These are phyloP conservation scores for Globisporangium yorkense DNA, from an alignment of 352 stramenopile species.

Conservation along the genomic window DNA sequence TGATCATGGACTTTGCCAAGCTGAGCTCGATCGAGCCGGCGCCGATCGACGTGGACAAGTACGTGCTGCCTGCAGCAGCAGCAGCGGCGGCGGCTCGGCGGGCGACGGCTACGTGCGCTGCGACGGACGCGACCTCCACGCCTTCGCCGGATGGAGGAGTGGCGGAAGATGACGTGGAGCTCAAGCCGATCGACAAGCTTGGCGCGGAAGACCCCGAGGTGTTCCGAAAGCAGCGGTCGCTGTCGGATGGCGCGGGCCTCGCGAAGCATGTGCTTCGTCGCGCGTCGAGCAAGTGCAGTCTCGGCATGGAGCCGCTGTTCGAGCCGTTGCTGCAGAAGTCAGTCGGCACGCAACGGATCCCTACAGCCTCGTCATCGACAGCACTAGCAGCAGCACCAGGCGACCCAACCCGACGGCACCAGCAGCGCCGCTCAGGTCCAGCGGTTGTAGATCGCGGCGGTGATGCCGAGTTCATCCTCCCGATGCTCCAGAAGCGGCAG, in stretches of 20 bases:
- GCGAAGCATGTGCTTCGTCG: slow-evolving; percentile 6
- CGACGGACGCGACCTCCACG: neutral
- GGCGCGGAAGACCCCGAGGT: slow-evolving; percentile 8
- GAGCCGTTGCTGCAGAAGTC: slow-evolving; percentile 62
- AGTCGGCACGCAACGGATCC: slow-evolving; percentile 46
- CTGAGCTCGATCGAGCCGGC: slow-evolving; percentile 54
- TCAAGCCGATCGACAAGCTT: slow-evolving; percentile 9
- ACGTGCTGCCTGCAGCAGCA: slow-evolving; percentile 25
- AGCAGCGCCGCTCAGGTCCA: slow-evolving; percentile 1
- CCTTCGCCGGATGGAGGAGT: neutral
- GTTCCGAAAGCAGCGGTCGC: slow-evolving; percentile 10
- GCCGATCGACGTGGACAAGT: slow-evolving; percentile 40
- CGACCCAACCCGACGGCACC: neutral
- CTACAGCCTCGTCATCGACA: neutral
- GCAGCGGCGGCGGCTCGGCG: neutral
- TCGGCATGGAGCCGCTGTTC: slow-evolving; percentile 71
- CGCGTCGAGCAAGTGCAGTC: slow-evolving; percentile 33
- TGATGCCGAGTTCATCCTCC: slow-evolving; percentile 15
- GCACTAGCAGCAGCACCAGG: neutral
- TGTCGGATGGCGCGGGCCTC: slow-evolving; percentile 14
- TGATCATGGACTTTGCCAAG: slow-evolving; percentile 80
- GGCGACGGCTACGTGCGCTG: neutral
- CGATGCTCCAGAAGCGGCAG: slow-evolving; percentile 26
- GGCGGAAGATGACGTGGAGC: neutral
- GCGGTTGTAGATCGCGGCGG: slow-evolving; percentile 8